phyloP scores from a whole-genome alignment of 257 asterid species.

The Nicotiana benthamiana region DNA sequence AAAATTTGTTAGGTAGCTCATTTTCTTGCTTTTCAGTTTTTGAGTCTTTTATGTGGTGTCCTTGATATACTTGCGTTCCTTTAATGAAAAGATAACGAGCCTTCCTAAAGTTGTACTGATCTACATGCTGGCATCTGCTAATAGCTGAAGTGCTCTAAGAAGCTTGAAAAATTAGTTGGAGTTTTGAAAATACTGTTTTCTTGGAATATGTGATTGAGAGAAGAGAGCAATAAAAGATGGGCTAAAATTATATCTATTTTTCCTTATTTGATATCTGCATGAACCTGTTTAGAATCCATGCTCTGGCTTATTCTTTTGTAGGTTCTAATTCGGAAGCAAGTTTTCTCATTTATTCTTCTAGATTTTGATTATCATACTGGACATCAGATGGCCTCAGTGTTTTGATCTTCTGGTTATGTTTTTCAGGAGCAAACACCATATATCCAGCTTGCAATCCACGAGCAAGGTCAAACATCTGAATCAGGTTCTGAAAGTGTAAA shows the following conservation, averaged over 20 bases:
- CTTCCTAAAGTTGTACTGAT: neutral
- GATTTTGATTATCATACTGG: neutral
- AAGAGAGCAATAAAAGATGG: neutral
- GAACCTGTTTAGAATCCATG: neutral
- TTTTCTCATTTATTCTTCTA: neutral
- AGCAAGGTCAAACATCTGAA: conserved; percentile 10
- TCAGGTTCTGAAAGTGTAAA: conserved; percentile 25
- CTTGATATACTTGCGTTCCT: neutral
- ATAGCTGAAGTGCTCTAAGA: neutral
- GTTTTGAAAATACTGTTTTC: neutral
- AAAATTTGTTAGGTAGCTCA: neutral
- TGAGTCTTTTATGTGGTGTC: neutral
- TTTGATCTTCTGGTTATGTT: conserved; percentile 9
- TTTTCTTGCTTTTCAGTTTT: neutral
- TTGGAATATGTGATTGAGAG: neutral
- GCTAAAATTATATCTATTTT: neutral
- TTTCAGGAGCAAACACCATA: conserved; percentile 24
- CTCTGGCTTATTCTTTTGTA: neutral
- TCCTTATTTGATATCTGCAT: neutral
- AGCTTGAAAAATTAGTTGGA: neutral
- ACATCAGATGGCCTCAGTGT: neutral
- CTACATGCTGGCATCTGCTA: neutral
- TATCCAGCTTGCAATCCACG: neutral
- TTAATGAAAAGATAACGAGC: neutral
- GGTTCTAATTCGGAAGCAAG: neutral